Evolutionary conservation across 2,329 filamentous ascomycete genomes (phyloP).

Genomic region (Hypoxylon sp.): DNA sequence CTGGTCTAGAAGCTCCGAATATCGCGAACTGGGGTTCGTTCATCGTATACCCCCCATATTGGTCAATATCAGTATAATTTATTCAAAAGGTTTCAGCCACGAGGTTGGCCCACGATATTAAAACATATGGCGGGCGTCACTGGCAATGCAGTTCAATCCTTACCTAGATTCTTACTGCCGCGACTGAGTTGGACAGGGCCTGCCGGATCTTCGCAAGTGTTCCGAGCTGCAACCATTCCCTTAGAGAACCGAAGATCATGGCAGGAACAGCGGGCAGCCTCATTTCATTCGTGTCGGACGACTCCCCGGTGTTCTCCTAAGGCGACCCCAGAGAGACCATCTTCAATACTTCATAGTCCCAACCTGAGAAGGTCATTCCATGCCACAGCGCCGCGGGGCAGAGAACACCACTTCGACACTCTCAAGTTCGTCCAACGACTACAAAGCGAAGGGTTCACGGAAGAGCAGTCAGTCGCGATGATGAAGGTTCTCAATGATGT

Average conservation of each 20-base stretch:
- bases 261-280: conserved; percentile 40
- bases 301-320: conserved; percentile 26
- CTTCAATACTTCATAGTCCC: conserved; percentile 50
- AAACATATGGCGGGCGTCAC: conserved; percentile 49
- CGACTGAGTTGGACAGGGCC: conserved; percentile 66
- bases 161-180: conserved; percentile 68
- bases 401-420: conserved; percentile 98
- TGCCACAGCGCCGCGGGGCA: conserved; percentile 69
- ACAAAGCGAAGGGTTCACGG: conserved; percentile 91
- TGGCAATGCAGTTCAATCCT: conserved; percentile 54
- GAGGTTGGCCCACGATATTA: not conserved
- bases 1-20: conserved; percentile 31
- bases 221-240: conserved; percentile 50
- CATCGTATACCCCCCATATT: conserved; percentile 18
- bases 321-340: conserved; percentile 15
- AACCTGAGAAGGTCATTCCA: conserved; percentile 71
- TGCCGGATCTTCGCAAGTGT: conserved; percentile 47
- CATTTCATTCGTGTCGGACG: conserved; percentile 47
- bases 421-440: conserved; percentile 95
- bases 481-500: conserved; percentile 98
- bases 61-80: not conserved
- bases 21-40: conserved; percentile 27
- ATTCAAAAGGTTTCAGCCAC: conserved; percentile 2
- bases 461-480: conserved; percentile 96
- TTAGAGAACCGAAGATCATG: conserved; percentile 40